Conservation (phyloP, 2,329 filamentous ascomycete genomes). For the Paecilomyces formosus region DNA sequence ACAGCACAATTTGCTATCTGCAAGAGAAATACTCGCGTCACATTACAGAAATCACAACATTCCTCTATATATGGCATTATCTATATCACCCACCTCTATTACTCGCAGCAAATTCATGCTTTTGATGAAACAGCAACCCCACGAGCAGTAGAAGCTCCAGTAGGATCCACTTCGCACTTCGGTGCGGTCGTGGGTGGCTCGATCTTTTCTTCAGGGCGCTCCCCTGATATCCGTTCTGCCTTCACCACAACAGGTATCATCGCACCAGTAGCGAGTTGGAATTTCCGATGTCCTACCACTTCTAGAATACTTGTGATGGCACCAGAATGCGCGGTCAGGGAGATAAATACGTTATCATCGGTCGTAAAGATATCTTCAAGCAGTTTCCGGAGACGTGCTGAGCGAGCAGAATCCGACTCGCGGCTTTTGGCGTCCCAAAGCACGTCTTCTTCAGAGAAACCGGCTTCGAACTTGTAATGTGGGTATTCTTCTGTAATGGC, state of each 20-base stretch:
- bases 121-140: not conserved
- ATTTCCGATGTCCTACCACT: constrained; percentile 38
- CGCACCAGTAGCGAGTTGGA: constrained; percentile 42
- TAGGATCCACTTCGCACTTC: constrained; percentile 12
- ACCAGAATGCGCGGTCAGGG: constrained; percentile 53
- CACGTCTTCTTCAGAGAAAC: constrained; percentile 48
- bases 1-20: not conserved
- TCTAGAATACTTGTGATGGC: constrained; percentile 49
- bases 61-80: not conserved
- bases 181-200: constrained; percentile 18
- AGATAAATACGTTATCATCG: constrained; percentile 43
- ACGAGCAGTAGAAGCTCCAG: not conserved
- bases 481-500: constrained; percentile 45
- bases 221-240: constrained; percentile 23
- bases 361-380: constrained; percentile 48
- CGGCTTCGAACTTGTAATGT: constrained; percentile 43
- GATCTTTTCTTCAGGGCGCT: constrained; percentile 11
- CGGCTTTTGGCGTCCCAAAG: constrained; percentile 44
- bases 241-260: constrained; percentile 47
- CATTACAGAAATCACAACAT: not conserved
- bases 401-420: constrained; percentile 43
- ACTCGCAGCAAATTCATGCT: not conserved
- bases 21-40: not conserved
- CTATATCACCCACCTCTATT: too few relatives aligned
- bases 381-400: constrained; percentile 37